Base-by-base conservation (phyloP, 1,284 basidiomycete species). In the Phenoliferia sp. region DNA sequence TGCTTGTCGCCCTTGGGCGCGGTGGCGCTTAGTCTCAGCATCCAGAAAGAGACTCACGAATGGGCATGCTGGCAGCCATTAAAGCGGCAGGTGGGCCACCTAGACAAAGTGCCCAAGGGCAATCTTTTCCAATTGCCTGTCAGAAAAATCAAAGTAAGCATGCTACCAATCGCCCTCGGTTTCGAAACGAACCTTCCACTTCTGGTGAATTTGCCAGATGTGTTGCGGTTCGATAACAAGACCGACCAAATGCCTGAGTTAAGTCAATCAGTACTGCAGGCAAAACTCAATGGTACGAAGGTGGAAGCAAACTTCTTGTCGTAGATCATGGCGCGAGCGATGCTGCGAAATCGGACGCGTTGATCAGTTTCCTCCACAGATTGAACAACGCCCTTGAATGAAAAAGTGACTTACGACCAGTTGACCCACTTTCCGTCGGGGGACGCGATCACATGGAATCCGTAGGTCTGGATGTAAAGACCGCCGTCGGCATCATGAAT, bases 361-460 rank as follows among this genome's bases (percentile, higher is more conserved):
- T 54, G 9, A n/a, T 10, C 10, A 9, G 50, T 54, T 12, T 54
- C 15, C 50, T 9, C 7, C 9, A 10, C 15, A 9, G n/a, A 26
- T 54, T 9, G 22, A 28, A 15, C 22, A 9, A 54, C n/a, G n/a
- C n/a, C n/a, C n/a, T n/a, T n/a, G n/a, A n/a, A n/a, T n/a, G n/a
- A n/a, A 28, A 54, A 54, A 9, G 29, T 9, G 10, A 26, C 50
- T 54, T 28, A 54, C 50, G 31, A 39, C 67, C 67, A 69, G 60
- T 69, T 69, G n/a, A 64, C 65, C 67, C 67, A 69, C 61, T 69
- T 69, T 17, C 67, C 67, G 28, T 69, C 67, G 9, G 67, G 67
- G 17, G 48, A 54, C 36, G 48, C 44, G 16, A 69, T 58, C 31
- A 69, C 62, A 57, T 69, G 67, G 63, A 69, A 65, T 12, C 67